Percentiles rank a stretch among this genome's conserved stretches.
Conservation (phyloP, 768 basidiomycete genomes). For the Baorangia bicolor region DNA sequence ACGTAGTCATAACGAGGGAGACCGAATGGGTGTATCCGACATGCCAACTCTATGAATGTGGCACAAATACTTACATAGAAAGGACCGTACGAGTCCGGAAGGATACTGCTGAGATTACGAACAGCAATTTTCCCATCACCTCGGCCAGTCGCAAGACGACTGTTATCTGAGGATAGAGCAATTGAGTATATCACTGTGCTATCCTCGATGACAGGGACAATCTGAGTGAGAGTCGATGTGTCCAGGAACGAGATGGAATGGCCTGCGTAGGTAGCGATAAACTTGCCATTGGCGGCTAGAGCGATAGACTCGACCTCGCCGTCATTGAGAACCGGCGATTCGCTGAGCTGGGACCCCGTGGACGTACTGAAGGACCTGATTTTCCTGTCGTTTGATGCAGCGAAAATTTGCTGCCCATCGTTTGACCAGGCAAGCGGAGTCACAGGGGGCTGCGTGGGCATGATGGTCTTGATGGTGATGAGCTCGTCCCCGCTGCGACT, state of each 20-base stretch:
- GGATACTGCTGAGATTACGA: neutral
- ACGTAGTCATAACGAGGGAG: neutral
- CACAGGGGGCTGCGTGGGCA: no score
- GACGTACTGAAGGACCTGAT: neutral
- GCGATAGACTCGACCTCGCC: neutral
- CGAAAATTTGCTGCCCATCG: neutral
- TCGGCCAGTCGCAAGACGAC: conserved; percentile 1
- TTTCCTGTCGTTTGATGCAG: neutral
- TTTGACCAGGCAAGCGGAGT: neutral
- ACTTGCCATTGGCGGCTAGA: neutral
- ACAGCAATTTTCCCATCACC: neutral
- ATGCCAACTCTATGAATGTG: neutral
- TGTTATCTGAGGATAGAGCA: conserved; percentile 1
- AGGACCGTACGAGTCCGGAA: conserved; percentile 5
- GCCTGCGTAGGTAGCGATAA: neutral
- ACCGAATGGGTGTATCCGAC: no score
- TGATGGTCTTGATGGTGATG: neutral
- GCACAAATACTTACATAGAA: neutral
- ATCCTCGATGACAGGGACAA: neutral
- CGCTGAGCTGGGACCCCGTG: neutral
- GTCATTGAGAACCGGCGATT: neutral
- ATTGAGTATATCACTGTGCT: neutral
- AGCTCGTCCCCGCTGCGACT: neutral
- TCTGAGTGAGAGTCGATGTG: neutral
- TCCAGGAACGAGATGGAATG: neutral